Percentiles rank a stretch among this genome's conserved stretches.
Evolutionary conservation across 1,284 basidiomycete genomes (phyloP).

Genomic region (Trametes sp.): DNA sequence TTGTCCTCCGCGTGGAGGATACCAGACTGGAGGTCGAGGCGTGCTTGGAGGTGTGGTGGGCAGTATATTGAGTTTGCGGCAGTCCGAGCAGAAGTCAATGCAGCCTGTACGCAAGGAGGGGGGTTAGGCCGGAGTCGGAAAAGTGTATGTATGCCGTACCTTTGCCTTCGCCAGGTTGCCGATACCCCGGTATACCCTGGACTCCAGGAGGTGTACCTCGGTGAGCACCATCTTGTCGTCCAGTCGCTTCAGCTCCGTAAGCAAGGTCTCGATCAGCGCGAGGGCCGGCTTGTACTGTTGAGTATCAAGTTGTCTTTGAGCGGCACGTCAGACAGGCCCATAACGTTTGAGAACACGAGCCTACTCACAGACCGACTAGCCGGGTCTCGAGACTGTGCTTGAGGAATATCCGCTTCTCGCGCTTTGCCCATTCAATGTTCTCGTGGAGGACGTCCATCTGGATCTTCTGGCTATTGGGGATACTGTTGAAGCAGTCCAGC

Average conservation of each 20-base stretch:
- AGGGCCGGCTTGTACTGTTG: conserved; percentile 85
- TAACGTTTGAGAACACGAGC: neutral
- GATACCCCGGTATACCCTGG: conserved; percentile 88
- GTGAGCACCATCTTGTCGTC: conserved; percentile 99
- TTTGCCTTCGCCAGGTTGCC: conserved; percentile 96
- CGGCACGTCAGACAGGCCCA: neutral
- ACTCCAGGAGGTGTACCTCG: conserved; percentile 95
- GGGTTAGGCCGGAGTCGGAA: neutral
- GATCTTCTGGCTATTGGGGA: conserved; percentile 78
- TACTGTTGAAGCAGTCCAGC: conserved; percentile 87
- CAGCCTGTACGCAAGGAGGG: conserved; percentile 61
- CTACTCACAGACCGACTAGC: conserved; percentile 80
- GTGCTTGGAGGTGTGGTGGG: conserved; percentile 91
- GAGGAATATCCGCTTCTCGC: conserved; percentile 94
- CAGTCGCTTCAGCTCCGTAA: conserved; percentile 90
- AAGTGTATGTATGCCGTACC: conserved; percentile 50
- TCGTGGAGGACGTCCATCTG: conserved; percentile 90
- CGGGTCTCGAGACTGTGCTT: conserved; percentile 95
- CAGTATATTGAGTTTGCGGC: conserved; percentile 98
- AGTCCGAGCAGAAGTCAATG: conserved; percentile 91
- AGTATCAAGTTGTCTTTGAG: conserved; percentile 75
- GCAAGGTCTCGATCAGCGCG: conserved; percentile 82
- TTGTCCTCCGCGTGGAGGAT: conserved; percentile 97
- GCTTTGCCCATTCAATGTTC: conserved; percentile 93
- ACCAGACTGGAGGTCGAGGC: conserved; percentile 92